phyloP scores from a whole-genome alignment of 2,329 filamentous ascomycete species.

The Acephala macrosclerotiorum region DNA sequence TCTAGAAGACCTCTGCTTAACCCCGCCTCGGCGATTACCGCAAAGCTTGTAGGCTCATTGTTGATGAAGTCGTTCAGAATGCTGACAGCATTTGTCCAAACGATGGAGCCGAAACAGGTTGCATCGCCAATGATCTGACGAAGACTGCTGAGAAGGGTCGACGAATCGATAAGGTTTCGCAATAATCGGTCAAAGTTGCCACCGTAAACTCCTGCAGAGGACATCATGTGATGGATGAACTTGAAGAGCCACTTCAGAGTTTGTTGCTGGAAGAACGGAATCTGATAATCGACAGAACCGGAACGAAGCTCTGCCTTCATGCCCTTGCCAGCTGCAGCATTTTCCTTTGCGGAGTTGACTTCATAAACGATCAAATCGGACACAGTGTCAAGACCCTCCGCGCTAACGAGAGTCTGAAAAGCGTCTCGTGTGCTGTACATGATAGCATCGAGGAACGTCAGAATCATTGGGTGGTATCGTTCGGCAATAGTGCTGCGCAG shows the following conservation, averaged over 20 bases:
- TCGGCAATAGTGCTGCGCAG: constrained; percentile 83
- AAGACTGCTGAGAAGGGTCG: constrained; percentile 80
- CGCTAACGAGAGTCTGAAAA: constrained; percentile 81
- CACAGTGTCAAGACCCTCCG: constrained; percentile 87
- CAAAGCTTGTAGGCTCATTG: constrained; percentile 97
- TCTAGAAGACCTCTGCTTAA: constrained; percentile 87
- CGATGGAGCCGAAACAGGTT: constrained; percentile 83
- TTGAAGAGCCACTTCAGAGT: constrained; percentile 94
- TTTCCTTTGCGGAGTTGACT: constrained; percentile 72
- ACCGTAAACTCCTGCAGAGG: constrained; percentile 70
- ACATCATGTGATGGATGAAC: constrained; percentile 96
- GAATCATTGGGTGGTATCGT: constrained; percentile 81
- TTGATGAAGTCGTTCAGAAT: constrained; percentile 97
- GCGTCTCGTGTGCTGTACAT: constrained; percentile 87
- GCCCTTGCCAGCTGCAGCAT: constrained; percentile 73
- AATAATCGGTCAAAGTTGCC: constrained; percentile 89
- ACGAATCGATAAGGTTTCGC: constrained; percentile 93
- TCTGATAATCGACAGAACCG: constrained; percentile 87
- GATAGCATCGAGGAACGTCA: constrained; percentile 88
- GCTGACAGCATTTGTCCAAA: constrained; percentile 94
- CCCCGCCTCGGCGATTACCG: constrained; percentile 92
- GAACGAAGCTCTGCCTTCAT: constrained; percentile 78
- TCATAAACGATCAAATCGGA: constrained; percentile 86
- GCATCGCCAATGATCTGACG: constrained; percentile 84
- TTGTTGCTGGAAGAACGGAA: constrained; percentile 92